Evolutionary conservation across 2,329 filamentous ascomycete genomes (phyloP).

Genomic region (Pseudocercospora ulei): DNA sequence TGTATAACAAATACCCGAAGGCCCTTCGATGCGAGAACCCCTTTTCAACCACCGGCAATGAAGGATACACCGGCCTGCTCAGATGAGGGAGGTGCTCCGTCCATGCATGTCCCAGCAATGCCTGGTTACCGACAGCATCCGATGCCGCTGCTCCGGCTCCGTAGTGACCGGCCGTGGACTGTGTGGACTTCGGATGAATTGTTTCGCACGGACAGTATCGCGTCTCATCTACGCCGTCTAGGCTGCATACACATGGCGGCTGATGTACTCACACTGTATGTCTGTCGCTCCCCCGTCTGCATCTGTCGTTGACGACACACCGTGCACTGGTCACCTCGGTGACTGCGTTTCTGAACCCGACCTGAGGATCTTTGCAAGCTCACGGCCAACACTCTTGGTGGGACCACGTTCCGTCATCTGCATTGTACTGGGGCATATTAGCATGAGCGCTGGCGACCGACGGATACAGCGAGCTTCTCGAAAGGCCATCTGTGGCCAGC

Average conservation of each 20-base stretch:
- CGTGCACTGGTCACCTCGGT: background rate
- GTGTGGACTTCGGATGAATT: conserved; percentile 1
- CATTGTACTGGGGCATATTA: conserved; percentile 37
- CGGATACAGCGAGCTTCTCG: no score
- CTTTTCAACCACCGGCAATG: no score
- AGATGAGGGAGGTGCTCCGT: conserved; percentile 6
- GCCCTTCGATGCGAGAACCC: no score
- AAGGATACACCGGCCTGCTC: background rate
- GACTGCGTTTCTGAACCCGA: no score
- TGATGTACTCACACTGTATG: conserved; percentile 5
- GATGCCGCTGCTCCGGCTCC: background rate
- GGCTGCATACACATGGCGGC: no score
- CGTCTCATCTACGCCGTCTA: no score
- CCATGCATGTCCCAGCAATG: conserved; percentile 7
- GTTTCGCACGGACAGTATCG: no score
- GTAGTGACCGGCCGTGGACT: background rate
- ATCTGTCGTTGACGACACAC: background rate
- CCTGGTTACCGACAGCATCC: background rate
- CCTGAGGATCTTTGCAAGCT: conserved; percentile 15
- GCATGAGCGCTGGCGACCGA: no score
- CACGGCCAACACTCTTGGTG: conserved; percentile 59
- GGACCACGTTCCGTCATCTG: conserved; percentile 51
- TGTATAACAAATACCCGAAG: conserved; percentile 3
- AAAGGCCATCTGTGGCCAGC: background rate
- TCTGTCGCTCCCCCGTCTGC: background rate